Conservation (phyloP, 2,329 filamentous ascomycete genomes). For the Stagonosporopsis rhizophila region DNA sequence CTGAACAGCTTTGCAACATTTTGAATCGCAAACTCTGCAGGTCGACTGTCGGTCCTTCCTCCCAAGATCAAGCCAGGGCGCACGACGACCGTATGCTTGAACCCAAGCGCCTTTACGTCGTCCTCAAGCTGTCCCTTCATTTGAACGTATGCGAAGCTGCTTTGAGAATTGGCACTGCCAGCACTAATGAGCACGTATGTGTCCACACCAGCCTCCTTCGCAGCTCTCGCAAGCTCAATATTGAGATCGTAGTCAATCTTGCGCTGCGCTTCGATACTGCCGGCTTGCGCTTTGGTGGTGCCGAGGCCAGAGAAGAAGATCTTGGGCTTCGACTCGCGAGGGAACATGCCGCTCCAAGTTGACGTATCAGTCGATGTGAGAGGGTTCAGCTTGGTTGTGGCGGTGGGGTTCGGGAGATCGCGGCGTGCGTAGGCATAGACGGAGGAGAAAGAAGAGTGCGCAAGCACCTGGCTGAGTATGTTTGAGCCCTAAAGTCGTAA, state of each 20-base stretch:
- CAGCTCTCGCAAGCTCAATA: slow-evolving; percentile 75
- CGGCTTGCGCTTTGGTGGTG: slow-evolving; percentile 78
- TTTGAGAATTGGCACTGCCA: slow-evolving; percentile 56
- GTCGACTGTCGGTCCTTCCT: slow-evolving; percentile 63
- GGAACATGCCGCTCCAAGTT: slow-evolving; percentile 68
- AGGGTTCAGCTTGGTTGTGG: slow-evolving; percentile 68
- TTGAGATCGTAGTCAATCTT: slow-evolving; percentile 90
- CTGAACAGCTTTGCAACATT: slow-evolving; percentile 64
- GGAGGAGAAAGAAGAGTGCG: slow-evolving; percentile 59
- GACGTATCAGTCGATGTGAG: slow-evolving; percentile 70
- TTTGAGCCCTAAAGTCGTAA: slow-evolving; percentile 67
- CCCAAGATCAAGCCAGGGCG: slow-evolving; percentile 80
- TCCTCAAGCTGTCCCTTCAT: slow-evolving; percentile 94
- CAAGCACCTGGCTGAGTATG: slow-evolving; percentile 71
- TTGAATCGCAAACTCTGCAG: slow-evolving; percentile 64
- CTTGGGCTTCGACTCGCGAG: slow-evolving; percentile 65
- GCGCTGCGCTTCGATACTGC: slow-evolving; percentile 79
- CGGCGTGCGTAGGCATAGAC: slow-evolving; percentile 73
- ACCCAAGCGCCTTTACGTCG: slow-evolving; percentile 71
- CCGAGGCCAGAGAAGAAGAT: slow-evolving; percentile 80
- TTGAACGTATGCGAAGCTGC: slow-evolving; percentile 62
- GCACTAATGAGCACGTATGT: slow-evolving; percentile 81
- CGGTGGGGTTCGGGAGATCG: slow-evolving; percentile 58
- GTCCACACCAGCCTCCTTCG: slow-evolving; percentile 73
- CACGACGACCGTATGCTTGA: slow-evolving; percentile 78